Evolutionary conservation across 768 basidiomycete species (phyloP).

Genomic region (Kwoniella europaea): DNA sequence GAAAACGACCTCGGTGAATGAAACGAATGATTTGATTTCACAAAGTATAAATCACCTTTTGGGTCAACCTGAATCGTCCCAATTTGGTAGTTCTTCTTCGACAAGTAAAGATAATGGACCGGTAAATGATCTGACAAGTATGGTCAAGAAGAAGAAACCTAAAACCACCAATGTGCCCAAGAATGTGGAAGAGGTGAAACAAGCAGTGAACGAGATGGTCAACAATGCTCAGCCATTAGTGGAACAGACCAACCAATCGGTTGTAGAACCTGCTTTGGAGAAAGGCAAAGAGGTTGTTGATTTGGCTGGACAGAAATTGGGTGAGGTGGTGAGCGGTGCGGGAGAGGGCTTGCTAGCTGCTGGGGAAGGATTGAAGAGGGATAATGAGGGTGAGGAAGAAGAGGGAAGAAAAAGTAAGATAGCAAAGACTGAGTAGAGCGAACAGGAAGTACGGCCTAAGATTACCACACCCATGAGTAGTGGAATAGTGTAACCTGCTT

Average conservation of each 20-base stretch:
- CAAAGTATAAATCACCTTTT: slow-evolving; percentile 55
- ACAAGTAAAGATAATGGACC: slow-evolving; percentile 28
- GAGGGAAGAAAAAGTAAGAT: slow-evolving; percentile 27
- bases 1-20: slow-evolving; percentile 69
- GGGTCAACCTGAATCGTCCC: slow-evolving; percentile 26
- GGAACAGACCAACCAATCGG: slow-evolving; percentile 5
- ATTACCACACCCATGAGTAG: no score
- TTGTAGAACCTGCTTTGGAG: slow-evolving; percentile 4
- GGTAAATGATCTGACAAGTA: slow-evolving; percentile 83
- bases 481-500: no score
- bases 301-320: slow-evolving; percentile 9
- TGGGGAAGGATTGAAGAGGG: slow-evolving; percentile 27
- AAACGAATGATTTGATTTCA: slow-evolving; percentile 47
- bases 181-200: slow-evolving; percentile 5
- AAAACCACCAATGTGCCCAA: slow-evolving; percentile 56
- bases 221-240: not conserved
- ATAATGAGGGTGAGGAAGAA: slow-evolving; percentile 25
- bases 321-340: slow-evolving; percentile 8
- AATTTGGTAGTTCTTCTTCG: not conserved
- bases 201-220: slow-evolving; percentile 13
- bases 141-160: slow-evolving; percentile 84
- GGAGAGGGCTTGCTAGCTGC: slow-evolving; percentile 9
- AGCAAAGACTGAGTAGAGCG: slow-evolving; percentile 28
- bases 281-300: slow-evolving; percentile 12
- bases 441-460: no score